These are phyloP conservation scores for Phytopythium delawarense DNA, from an alignment of 352 stramenopile species.

Conservation along the genomic window DNA sequence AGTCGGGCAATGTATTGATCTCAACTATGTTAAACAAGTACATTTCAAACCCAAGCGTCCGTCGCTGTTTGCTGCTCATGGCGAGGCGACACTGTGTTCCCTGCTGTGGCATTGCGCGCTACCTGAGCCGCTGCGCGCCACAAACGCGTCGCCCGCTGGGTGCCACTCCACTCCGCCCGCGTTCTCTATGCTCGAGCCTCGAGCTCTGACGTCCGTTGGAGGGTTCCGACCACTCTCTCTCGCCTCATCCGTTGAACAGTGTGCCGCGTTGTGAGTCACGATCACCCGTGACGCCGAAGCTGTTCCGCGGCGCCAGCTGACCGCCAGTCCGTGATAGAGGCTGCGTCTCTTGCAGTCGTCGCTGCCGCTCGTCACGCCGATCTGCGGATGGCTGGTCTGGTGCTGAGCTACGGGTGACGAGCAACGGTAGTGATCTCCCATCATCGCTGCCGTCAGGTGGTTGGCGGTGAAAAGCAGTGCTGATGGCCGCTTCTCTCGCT, in stretches of 20 bases:
- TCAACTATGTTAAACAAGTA: neutral
- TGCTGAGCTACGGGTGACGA: too few species aligned
- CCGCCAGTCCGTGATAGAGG: neutral
- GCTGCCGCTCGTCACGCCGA: neutral
- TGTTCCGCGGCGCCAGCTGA: neutral
- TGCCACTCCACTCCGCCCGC: too few species aligned
- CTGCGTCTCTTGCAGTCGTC: neutral
- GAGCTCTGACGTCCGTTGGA: too few species aligned
- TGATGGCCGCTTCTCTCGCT: neutral
- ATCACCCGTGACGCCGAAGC: neutral
- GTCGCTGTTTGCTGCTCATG: neutral
- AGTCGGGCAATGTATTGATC: neutral
- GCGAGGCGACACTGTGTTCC: neutral
- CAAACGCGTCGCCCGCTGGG: too few species aligned
- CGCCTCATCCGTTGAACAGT: too few species aligned
- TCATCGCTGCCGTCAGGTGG: neutral
- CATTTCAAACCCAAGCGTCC: neutral
- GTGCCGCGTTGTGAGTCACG: too few species aligned
- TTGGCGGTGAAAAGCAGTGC: neutral
- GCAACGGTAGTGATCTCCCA: neutral
- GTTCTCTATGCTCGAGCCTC: too few species aligned
- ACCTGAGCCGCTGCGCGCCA: too few species aligned
- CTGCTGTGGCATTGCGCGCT: too few species aligned
- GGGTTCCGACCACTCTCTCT: too few species aligned
- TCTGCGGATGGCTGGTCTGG: too few species aligned